Percentiles rank a stretch among this genome's conserved stretches.
phyloP scores from a whole-genome alignment of 78 protist species.

The Tieghemostelium lacteum region DNA sequence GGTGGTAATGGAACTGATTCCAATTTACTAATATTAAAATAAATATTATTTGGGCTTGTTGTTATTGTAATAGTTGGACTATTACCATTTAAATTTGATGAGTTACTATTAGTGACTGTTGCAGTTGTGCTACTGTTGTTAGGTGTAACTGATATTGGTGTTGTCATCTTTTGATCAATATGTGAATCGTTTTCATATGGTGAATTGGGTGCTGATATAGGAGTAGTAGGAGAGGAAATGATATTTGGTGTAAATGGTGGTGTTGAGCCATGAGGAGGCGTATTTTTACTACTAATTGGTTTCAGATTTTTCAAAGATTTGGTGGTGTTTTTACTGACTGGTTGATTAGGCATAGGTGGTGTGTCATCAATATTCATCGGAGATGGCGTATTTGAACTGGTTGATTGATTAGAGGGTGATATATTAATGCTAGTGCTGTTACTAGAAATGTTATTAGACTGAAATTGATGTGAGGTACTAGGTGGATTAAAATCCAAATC shows the following conservation, averaged over 20 bases:
- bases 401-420: neutral
- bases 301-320: too few species aligned
- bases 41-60: neutral
- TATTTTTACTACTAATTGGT: too few species aligned
- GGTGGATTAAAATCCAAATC: slow-evolving; percentile 43
- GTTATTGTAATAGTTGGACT: slow-evolving; percentile 8
- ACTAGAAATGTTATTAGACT: too few species aligned
- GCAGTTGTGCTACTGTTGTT: neutral
- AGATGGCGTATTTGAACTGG: neutral
- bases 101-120: neutral
- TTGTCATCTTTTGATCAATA: neutral
- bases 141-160: neutral
- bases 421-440: neutral
- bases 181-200: neutral
- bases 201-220: slow-evolving; percentile 14
- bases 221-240: neutral
- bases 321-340: too few species aligned
- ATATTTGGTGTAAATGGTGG: neutral
- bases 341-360: too few species aligned
- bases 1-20: too few species aligned
- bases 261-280: neutral
- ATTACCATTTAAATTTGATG: too few species aligned
- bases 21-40: too few species aligned
- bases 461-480: too few species aligned
- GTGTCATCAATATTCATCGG: neutral